Percentiles rank a stretch among this genome's conserved stretches.
phyloP scores from a whole-genome alignment of 2,329 filamentous ascomycete genomes.

The Tolypocladium pustulatum region DNA sequence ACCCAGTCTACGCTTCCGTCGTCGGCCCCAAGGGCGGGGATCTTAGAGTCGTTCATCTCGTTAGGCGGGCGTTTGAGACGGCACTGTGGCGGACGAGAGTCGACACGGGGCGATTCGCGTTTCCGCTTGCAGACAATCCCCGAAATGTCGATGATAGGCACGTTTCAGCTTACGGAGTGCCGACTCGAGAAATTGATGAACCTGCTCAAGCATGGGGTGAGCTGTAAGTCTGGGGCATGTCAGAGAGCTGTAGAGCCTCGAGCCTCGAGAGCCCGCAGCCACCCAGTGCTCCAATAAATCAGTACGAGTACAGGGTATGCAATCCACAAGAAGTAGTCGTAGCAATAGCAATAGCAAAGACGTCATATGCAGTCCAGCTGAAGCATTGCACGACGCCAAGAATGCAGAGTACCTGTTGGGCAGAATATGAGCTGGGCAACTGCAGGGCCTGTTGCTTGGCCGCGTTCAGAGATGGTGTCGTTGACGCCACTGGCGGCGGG shows the following conservation, averaged over 20 bases:
- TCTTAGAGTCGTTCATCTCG: slow-evolving; percentile 13
- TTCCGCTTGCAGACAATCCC: slow-evolving; percentile 12
- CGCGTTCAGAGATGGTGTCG: not conserved
- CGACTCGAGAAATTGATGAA: not conserved
- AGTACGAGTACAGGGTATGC: too few species aligned
- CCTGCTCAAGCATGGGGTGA: not conserved
- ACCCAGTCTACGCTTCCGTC: slow-evolving; percentile 19
- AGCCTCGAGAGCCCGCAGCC: not conserved
- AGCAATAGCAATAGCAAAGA: too few species aligned
- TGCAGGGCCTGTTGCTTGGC: too few species aligned
- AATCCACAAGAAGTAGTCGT: too few species aligned
- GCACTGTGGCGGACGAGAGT: slow-evolving; percentile 17
- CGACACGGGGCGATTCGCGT: slow-evolving; percentile 16
- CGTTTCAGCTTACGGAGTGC: not conserved
- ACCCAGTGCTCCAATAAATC: too few species aligned
- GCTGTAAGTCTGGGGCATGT: not conserved
- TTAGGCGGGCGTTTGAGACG: slow-evolving; percentile 16
- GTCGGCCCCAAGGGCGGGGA: slow-evolving; percentile 17
- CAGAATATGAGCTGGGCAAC: too few species aligned
- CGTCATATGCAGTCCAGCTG: too few species aligned
- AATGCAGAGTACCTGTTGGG: too few species aligned
- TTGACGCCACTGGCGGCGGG: not conserved
- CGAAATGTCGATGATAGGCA: slow-evolving; percentile 5
- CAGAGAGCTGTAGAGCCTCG: not conserved
- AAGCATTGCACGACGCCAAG: too few species aligned